phyloP scores from a whole-genome alignment of 306 rosid species.

The Astragalus glycyphyllos region DNA sequence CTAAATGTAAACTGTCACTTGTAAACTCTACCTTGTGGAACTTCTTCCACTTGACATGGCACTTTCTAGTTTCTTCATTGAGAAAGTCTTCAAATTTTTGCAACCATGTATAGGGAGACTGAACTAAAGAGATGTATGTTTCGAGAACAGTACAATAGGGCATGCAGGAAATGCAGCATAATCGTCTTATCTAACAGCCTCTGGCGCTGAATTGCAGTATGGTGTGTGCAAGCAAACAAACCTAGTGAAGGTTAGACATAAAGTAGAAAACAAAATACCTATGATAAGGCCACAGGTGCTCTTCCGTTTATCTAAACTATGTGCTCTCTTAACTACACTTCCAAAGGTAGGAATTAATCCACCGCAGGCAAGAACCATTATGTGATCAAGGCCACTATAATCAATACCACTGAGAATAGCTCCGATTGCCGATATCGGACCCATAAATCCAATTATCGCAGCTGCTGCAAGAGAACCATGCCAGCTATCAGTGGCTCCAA shows the following conservation, averaged over 20 bases:
- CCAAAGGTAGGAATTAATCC: constrained; percentile 87
- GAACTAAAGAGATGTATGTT: constrained; percentile 30
- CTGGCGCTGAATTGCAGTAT: constrained; percentile 98
- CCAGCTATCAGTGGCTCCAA: constrained; percentile 96
- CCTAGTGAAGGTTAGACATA: constrained; percentile 89
- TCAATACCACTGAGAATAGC: constrained; percentile 94
- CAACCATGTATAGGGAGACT: constrained; percentile 16
- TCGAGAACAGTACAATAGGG: constrained; percentile 13
- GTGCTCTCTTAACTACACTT: constrained; percentile 67
- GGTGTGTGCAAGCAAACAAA: constrained; percentile 98
- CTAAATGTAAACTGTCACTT: constrained; percentile 27
- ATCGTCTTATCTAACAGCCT: constrained; percentile 76
- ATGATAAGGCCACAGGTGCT: constrained; percentile 72
- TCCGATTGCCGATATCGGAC: constrained; percentile 93
- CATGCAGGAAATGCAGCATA: constrained; percentile 37
- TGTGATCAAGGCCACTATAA: constrained; percentile 92
- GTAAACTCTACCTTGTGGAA: constrained; percentile 17
- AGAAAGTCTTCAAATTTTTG: constrained; percentile 42
- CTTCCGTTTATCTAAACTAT: constrained; percentile 70
- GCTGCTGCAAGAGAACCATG: constrained; percentile 89
- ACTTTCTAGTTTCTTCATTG: constrained; percentile 30
- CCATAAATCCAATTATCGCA: constrained; percentile 84
- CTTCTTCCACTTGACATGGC: constrained; percentile 23
- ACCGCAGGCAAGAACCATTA: constrained; percentile 93
- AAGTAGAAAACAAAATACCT: constrained; percentile 70